Evolutionary conservation across 129 eudicot species (phyloP), one percentile per base, ranked within the genome.

Genomic region (Smallanthus sonchifolius): DNA sequence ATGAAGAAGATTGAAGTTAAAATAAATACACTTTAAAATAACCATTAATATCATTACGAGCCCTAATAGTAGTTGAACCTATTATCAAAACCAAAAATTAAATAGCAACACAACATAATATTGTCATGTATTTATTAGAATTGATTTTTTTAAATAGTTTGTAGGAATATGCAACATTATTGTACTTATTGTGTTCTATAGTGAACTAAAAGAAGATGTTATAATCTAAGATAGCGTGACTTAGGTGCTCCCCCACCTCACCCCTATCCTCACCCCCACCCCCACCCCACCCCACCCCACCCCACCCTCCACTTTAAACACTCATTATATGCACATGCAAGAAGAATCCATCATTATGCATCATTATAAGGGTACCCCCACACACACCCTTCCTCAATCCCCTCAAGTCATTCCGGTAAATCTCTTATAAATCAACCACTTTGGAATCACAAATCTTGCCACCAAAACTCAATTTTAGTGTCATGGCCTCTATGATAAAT

Each of bases 401-500:
- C 74, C 88, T 87, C 87, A 79, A 48, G 14, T 74, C 67, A 83
- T 65, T 80, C 73, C 83, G 80, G 77, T 44, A 65, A 44, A 14
- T 52, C 66, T 20, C 65, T 30, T 76, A 70, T 76, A 81, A 70
- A 70, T 62, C 67, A 38, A 55, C 73, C 17, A 42, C 14, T 75
- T 78, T 75, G 69, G 43, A 47, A 17, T 67, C 73, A 34, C 65
- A 69, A 81, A 43, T 69, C 67, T 62, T 74, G 69, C 78, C 65
- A 78, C 59, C 78, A 37, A 72, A 52, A 72, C 67, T 48, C 20
- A 37, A 34, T 1, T 62, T 72, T 68, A 42, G 69, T 70, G 62
- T 57, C 61, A 87, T 87, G 92, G 92, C 87, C 70, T 40, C 65
- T 52, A 20, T 63, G 75, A 57, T 69, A 40, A 79, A 39, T 49